Conservation (phyloP, 805 yeast species). For the Sporopachydermia quercuum region DNA sequence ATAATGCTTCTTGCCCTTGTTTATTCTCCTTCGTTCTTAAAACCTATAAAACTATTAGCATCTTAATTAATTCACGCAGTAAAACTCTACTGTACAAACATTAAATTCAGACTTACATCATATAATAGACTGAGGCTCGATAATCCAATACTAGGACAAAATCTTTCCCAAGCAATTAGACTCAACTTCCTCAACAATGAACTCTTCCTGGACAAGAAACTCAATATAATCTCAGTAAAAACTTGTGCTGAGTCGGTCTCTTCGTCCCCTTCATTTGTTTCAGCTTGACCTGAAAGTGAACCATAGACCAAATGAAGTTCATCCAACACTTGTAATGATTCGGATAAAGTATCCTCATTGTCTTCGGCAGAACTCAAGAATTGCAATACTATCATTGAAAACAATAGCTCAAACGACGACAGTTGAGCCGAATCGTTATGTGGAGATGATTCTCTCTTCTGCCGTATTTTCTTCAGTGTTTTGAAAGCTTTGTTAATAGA, state of each 20-base stretch:
- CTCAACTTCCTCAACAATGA: constrained; percentile 43
- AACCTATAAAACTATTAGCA: too few species aligned
- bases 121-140: constrained; percentile 33
- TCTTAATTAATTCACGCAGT: too few species aligned
- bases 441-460: constrained; percentile 20
- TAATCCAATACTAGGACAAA: constrained; percentile 29
- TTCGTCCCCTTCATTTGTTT: constrained; percentile 22
- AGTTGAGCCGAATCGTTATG: constrained; percentile 27
- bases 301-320: constrained; percentile 54
- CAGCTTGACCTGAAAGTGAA: constrained; percentile 23
- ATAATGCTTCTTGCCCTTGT: constrained; percentile 64
- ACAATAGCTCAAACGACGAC: constrained; percentile 57
- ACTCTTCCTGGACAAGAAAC: constrained; percentile 42
- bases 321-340: constrained; percentile 56
- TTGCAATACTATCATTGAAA: constrained; percentile 66
- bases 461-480: constrained; percentile 29
- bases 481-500: constrained; percentile 35
- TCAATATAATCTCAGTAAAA: constrained; percentile 42
- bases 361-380: constrained; percentile 23
- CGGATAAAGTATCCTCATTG: constrained; percentile 53
- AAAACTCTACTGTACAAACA: too few species aligned
- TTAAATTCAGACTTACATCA: too few species aligned
- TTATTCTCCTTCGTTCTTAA: constrained; percentile 58
- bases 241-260: constrained; percentile 28
- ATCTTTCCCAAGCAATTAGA: constrained; percentile 40